Base-by-base conservation (phyloP, 345 rosid species). In the Corchorus capsularis region DNA sequence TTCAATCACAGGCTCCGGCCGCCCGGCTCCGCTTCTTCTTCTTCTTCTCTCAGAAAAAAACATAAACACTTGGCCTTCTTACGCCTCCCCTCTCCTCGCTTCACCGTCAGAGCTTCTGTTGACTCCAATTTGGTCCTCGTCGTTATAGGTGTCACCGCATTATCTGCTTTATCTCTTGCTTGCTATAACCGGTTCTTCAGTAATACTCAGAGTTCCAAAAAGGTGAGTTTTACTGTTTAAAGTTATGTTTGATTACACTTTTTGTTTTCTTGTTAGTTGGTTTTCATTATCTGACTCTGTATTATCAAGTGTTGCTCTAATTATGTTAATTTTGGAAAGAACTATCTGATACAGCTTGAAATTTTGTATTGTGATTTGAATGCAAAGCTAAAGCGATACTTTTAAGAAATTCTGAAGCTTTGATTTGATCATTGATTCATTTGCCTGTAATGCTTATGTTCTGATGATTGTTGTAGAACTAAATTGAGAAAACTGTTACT, bases 121-220 rank as follows among this genome's bases (percentile, higher is more conserved):
- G 81, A 77, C 67, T 69, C 91, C 34, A 81, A 83, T 75, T 77
- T 86, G 49, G 76, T 81, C 64, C 79, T 90, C 37, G 64, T 88
- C n/a, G 84, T 85, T 32, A 90, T 88, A 1, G 92, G 93, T 68
- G 89, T 89, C 8, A 83, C 91, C 37, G 77, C 95, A 1, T 74
- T 93, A 64, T 86, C 94, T 14, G 93, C 94, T 47, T 55, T 90
- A 22, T 85, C 90, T 17, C 47, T 90, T 34, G 86, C 91, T 73
- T 90, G 81, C 78, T 86, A 83, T 34, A 82, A 90, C 63, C 81
- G 59, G 53, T 64, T 77, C 66, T 71, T 55, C 69, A 75, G 71
- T 43, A 82, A 79, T 72, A 83, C 77, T 39, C 80, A 79, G 74
- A 39, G 45, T 19, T 77, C 79, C 27, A 74, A 76, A n/a, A 34